Conservation (phyloP, 306 rosid species). For the Vigna radiata region DNA sequence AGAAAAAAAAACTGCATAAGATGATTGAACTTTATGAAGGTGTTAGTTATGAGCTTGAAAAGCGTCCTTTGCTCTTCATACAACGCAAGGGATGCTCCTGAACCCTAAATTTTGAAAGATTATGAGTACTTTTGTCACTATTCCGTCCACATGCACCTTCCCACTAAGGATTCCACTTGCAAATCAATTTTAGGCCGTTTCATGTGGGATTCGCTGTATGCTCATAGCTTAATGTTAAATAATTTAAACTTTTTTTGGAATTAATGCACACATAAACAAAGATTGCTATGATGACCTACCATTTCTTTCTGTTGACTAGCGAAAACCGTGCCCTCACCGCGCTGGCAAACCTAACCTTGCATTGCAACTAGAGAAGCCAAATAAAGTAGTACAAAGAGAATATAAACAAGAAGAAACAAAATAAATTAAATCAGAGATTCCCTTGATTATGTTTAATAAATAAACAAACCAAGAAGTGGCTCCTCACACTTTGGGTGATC, state of each 20-base stretch:
- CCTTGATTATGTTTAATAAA: constrained; percentile 17
- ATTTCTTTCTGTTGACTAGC: constrained; percentile 21
- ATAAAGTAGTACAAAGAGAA: constrained; percentile 34
- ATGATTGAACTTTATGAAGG: not conserved
- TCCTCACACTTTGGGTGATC: constrained; percentile 52
- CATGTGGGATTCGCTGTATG: constrained; percentile 45
- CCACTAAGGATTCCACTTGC: constrained; percentile 47
- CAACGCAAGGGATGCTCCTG: constrained; percentile 44
- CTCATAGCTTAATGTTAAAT: constrained; percentile 28
- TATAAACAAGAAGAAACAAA: constrained; percentile 40
- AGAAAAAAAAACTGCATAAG: not conserved
- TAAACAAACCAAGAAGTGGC: constrained; percentile 8
- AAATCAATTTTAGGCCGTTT: constrained; percentile 32
- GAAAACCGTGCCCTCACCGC: constrained; percentile 35
- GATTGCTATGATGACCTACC: constrained; percentile 30
- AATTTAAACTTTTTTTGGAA: constrained; percentile 22
- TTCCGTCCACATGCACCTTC: constrained; percentile 49
- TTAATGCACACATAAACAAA: constrained; percentile 37
- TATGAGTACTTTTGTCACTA: constrained; percentile 29
- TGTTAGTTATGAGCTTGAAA: constrained; percentile 9
- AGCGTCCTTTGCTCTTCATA: constrained; percentile 43
- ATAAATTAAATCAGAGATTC: constrained; percentile 40
- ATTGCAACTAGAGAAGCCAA: constrained; percentile 33
- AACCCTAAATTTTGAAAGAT: constrained; percentile 38
- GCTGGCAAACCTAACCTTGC: constrained; percentile 48